Evolutionary conservation across 495 filamentous ascomycete species (phyloP).

Genomic region (Aspergillus nanangensis): DNA sequence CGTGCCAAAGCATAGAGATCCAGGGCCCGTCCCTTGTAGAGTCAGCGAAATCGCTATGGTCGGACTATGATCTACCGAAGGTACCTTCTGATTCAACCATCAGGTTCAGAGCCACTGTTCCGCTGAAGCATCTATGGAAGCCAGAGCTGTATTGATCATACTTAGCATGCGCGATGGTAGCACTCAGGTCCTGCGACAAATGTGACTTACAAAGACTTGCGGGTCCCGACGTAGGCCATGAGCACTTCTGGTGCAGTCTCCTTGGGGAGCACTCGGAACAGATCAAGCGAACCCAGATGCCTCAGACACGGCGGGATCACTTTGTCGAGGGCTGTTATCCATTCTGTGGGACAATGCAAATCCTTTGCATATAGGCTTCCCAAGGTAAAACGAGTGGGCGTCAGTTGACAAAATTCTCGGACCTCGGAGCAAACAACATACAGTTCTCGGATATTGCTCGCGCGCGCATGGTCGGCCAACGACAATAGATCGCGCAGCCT

Average conservation of each 20-base stretch:
- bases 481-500: constrained; percentile 12
- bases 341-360: constrained; percentile 15
- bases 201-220: constrained; percentile 15
- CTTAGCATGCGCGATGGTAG: too few species aligned
- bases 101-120: constrained; percentile 18
- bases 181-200: too few species aligned
- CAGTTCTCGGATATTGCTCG: constrained; percentile 8
- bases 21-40: too few species aligned
- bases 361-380: constrained; percentile 22
- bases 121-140: constrained; percentile 22
- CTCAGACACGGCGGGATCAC: constrained; percentile 9
- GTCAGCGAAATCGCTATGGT: too few species aligned
- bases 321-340: constrained; percentile 6
- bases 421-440: constrained; percentile 3
- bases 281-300: constrained; percentile 16
- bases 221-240: constrained; percentile 20
- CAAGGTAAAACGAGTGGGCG: too few species aligned
- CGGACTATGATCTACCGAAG: too few species aligned
- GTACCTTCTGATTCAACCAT: constrained; percentile 16
- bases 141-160: constrained; percentile 15
- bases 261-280: constrained; percentile 16
- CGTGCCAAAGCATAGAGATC: constrained; percentile 20
- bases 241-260: constrained; percentile 15
- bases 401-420: too few species aligned
- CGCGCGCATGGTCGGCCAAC: constrained; percentile 2